Evolutionary conservation across 164 flowering plant species (phyloP).

Genomic region (Tetracentron sinense): DNA sequence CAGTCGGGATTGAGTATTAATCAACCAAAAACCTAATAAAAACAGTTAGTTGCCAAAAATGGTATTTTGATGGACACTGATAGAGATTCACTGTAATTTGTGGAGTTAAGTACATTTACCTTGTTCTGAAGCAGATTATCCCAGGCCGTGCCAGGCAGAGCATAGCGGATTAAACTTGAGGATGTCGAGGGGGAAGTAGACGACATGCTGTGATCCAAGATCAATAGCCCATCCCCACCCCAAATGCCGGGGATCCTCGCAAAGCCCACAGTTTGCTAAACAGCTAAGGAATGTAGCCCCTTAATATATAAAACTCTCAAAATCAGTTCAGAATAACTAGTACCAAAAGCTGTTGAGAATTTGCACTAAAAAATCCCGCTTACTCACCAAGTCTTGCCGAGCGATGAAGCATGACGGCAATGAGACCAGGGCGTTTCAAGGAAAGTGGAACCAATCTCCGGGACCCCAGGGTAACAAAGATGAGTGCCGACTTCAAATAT

Average conservation of each 20-base stretch:
- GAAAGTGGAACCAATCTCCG: slow-evolving; percentile 82
- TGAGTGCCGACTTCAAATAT: slow-evolving; percentile 83
- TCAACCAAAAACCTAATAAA: no score
- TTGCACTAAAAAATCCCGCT: no score
- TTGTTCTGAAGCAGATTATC: no score
- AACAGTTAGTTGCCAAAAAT: no score
- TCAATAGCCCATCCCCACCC: slow-evolving; percentile 77
- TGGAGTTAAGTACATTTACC: no score
- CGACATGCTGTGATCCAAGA: slow-evolving; percentile 59
- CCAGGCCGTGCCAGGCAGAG: slow-evolving; percentile 4
- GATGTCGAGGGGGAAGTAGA: slow-evolving; percentile 72
- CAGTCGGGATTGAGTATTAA: no score
- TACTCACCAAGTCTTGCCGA: slow-evolving; percentile 60
- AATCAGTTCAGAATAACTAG: background rate
- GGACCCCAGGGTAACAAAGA: slow-evolving; percentile 85
- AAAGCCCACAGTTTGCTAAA: slow-evolving; percentile 60
- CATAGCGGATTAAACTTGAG: slow-evolving; percentile 62
- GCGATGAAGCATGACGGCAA: slow-evolving; percentile 62
- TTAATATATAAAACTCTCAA: slow-evolving; percentile 4
- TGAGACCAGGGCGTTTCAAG: slow-evolving; percentile 74
- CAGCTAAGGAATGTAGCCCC: slow-evolving; percentile 66
- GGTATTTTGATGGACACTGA: no score
- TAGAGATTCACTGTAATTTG: no score
- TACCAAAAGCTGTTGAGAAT: no score
- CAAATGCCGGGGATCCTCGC: slow-evolving; percentile 64